phyloP scores from a whole-genome alignment of 2,329 filamentous ascomycete species.

The Epichloe hybrida region DNA sequence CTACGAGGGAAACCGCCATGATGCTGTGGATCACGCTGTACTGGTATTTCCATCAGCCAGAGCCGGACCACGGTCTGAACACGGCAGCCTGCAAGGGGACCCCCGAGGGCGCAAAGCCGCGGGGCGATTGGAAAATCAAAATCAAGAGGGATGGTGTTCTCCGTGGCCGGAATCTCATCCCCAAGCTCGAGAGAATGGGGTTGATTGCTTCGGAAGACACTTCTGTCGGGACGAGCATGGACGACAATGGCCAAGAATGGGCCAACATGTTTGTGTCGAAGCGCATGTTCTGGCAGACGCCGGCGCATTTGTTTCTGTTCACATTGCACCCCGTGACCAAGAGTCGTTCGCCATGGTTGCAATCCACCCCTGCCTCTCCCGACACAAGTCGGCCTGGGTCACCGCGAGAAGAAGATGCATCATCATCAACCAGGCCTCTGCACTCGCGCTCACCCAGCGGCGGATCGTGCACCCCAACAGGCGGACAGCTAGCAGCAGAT shows the following conservation, averaged over 20 bases:
- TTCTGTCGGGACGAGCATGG: slow-evolving; percentile 51
- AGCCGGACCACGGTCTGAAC: slow-evolving; percentile 51
- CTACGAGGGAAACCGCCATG: slow-evolving; percentile 84
- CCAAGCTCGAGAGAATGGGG: slow-evolving; percentile 89
- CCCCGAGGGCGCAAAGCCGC: slow-evolving; percentile 56
- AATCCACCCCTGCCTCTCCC: slow-evolving; percentile 34
- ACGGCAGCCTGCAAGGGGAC: slow-evolving; percentile 52
- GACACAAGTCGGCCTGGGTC: slow-evolving; percentile 16
- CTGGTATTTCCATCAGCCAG: slow-evolving; percentile 91
- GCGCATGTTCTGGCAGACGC: slow-evolving; percentile 83
- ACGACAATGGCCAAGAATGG: slow-evolving; percentile 55
- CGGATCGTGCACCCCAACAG: slow-evolving; percentile 6
- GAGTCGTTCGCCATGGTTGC: slow-evolving; percentile 23
- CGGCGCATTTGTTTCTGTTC: slow-evolving; percentile 77
- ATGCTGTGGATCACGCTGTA: slow-evolving; percentile 91
- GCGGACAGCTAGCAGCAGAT: slow-evolving; percentile 19
- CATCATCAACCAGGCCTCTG: background rate
- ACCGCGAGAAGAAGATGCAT: slow-evolving; percentile 5
- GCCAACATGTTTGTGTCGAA: slow-evolving; percentile 69
- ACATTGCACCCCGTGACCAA: slow-evolving; percentile 50
- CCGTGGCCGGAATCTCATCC: slow-evolving; percentile 66
- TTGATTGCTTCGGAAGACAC: slow-evolving; percentile 66
- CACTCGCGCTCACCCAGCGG: slow-evolving; percentile 7
- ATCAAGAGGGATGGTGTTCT: slow-evolving; percentile 83
- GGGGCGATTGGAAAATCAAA: slow-evolving; percentile 74